These are phyloP conservation scores for Cladosporium austrohemisphaericum DNA, from an alignment of 2,329 filamentous ascomycete species.

Conservation along the genomic window DNA sequence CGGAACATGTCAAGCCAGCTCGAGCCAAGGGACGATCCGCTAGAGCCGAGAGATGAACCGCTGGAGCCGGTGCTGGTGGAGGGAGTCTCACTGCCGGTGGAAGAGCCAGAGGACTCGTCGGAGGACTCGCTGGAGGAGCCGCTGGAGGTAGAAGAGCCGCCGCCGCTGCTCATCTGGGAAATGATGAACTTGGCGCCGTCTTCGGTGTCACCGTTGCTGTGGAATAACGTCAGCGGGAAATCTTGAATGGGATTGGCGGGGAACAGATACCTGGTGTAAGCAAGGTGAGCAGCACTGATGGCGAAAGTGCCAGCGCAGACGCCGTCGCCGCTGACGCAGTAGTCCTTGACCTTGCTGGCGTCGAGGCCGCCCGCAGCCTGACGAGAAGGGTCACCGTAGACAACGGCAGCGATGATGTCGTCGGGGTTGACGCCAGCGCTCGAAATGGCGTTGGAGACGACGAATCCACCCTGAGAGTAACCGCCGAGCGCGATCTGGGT, in stretches of 20 bases:
- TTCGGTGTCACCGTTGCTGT: constrained; percentile 17
- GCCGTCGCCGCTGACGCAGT: constrained; percentile 28
- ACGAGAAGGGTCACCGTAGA: constrained; percentile 31
- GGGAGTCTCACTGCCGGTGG: neutral
- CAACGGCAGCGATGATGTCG: constrained; percentile 23
- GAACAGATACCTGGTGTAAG: constrained; percentile 14
- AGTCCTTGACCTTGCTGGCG: constrained; percentile 25
- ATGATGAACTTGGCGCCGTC: constrained; percentile 21
- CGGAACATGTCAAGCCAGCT: neutral
- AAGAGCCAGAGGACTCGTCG: neutral
- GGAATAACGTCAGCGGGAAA: neutral
- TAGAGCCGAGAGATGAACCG: neutral
- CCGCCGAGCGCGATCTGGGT: constrained; percentile 28
- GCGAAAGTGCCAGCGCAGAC: constrained; percentile 27
- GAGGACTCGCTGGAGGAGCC: neutral
- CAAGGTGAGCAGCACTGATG: constrained; percentile 27
- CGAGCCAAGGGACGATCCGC: neutral
- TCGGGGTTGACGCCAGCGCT: constrained; percentile 16
- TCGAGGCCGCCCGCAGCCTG: constrained; percentile 23
- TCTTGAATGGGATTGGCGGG: neutral
- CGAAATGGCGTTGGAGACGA: constrained; percentile 23
- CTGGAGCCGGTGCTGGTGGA: neutral
- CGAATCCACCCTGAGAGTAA: constrained; percentile 28
- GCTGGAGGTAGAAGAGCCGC: neutral
- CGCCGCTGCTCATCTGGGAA: constrained; percentile 3